phyloP scores from a whole-genome alignment of 1,139 yeast species.

The Suzukiozyma palmioleophila region DNA sequence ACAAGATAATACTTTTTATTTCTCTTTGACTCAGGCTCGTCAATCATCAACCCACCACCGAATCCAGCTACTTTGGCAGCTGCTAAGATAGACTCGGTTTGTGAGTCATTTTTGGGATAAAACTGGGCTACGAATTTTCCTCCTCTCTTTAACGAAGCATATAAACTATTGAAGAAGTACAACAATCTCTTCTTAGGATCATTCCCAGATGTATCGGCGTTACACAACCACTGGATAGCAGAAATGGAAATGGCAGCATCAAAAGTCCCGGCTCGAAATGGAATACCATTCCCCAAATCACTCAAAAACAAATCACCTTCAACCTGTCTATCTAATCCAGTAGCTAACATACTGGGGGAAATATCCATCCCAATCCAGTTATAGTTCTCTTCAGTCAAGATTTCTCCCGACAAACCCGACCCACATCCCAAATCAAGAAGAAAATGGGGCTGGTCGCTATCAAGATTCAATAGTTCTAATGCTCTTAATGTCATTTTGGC shows the following conservation, averaged over 20 bases:
- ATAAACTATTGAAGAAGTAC: constrained; percentile 82
- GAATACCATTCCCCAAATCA: constrained; percentile 93
- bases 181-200: constrained; percentile 85
- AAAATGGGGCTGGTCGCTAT: constrained; percentile 60
- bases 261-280: constrained; percentile 93
- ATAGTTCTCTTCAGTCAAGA: constrained; percentile 89
- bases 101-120: constrained; percentile 87
- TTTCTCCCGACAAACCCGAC: constrained; percentile 93
- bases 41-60: constrained; percentile 92
- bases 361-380: constrained; percentile 97
- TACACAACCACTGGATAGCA: constrained; percentile 97
- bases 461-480: constrained; percentile 73
- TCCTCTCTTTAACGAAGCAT: constrained; percentile 83
- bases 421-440: constrained; percentile 96
- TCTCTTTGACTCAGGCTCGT: constrained; percentile 89
- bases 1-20: constrained; percentile 89
- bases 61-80: constrained; percentile 96
- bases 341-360: constrained; percentile 92
- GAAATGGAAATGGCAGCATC: constrained; percentile 96
- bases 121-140: constrained; percentile 98
- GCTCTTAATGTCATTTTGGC: constrained; percentile 97
- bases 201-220: constrained; percentile 78
- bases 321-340: constrained; percentile 85
- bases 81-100: constrained; percentile 67
- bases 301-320: constrained; percentile 90